phyloP scores from a whole-genome alignment of 306 rosid genomes.

The Acacia confusa region DNA sequence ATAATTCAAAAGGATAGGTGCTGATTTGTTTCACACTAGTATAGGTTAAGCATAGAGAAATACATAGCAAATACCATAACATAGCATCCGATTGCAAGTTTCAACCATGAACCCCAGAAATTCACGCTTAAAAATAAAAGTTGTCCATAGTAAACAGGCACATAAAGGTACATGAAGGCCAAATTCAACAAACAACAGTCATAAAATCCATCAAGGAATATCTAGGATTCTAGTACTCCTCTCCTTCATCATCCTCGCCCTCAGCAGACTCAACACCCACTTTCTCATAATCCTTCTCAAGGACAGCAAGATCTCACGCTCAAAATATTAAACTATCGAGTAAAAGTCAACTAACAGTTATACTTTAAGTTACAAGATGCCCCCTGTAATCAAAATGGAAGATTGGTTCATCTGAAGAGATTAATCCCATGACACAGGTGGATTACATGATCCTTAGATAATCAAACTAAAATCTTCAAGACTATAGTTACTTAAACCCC shows the following conservation, averaged over 20 bases:
- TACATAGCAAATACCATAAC: not conserved
- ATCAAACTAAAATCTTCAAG: not conserved
- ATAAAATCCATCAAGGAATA: too few species aligned
- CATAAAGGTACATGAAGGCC: not conserved
- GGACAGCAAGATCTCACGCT: constrained; percentile 94
- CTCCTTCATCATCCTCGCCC: constrained; percentile 70
- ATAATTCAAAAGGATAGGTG: too few species aligned
- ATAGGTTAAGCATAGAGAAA: too few species aligned
- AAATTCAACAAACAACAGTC: not conserved
- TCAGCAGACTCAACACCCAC: constrained; percentile 89
- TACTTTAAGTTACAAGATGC: not conserved
- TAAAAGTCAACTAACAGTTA: too few species aligned
- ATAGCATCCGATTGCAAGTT: not conserved
- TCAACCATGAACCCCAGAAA: not conserved
- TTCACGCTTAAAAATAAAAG: not conserved
- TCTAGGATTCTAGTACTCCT: constrained; percentile 49
- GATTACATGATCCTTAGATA: not conserved
- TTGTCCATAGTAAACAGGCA: not conserved
- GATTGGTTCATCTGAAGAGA: not conserved
- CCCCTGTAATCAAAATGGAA: not conserved
- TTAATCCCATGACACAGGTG: not conserved
- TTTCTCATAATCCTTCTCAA: constrained; percentile 91
- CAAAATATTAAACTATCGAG: too few species aligned
- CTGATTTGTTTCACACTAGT: too few species aligned
- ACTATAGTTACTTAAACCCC: not conserved